Evolutionary conservation across 1,284 basidiomycete genomes (phyloP).

Genomic region (Caloboletus firmus): DNA sequence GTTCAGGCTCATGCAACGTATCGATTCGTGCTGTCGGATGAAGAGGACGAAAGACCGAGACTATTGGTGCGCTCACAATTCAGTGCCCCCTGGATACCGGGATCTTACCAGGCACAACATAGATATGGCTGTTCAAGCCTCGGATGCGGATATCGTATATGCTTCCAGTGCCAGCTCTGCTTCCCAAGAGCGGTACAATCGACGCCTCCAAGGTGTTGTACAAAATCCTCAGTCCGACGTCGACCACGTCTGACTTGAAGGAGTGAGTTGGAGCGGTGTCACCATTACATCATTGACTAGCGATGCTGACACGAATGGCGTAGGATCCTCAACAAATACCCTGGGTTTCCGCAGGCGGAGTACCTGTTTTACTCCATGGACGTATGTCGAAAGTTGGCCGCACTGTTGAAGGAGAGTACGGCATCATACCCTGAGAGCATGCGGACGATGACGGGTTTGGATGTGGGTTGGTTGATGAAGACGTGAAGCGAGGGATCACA

Average conservation of each 20-base stretch:
- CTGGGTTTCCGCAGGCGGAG: conserved; percentile 82
- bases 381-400: conserved; percentile 66
- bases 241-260: conserved; percentile 51
- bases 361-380: conserved; percentile 74
- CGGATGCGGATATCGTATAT: conserved; percentile 75
- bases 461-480: conserved; percentile 72
- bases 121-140: conserved; percentile 90
- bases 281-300: background rate
- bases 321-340: conserved; percentile 64
- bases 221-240: conserved; percentile 63
- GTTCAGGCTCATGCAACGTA: conserved; percentile 88
- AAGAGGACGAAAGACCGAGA: conserved; percentile 73
- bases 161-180: conserved; percentile 50
- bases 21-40: conserved; percentile 82
- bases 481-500: conserved; percentile 6
- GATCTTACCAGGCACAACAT: conserved; percentile 1
- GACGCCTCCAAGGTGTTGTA: conserved; percentile 74
- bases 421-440: conserved; percentile 69
- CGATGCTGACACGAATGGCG: background rate
- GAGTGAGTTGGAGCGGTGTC: conserved; percentile 42
- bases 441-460: conserved; percentile 73
- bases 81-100: background rate
- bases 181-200: conserved; percentile 60
- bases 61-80: conserved; percentile 61
- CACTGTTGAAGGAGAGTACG: conserved; percentile 70